Evolutionary conservation across 441 rosid species (phyloP).

Genomic region (Aquilaria agallochum): DNA sequence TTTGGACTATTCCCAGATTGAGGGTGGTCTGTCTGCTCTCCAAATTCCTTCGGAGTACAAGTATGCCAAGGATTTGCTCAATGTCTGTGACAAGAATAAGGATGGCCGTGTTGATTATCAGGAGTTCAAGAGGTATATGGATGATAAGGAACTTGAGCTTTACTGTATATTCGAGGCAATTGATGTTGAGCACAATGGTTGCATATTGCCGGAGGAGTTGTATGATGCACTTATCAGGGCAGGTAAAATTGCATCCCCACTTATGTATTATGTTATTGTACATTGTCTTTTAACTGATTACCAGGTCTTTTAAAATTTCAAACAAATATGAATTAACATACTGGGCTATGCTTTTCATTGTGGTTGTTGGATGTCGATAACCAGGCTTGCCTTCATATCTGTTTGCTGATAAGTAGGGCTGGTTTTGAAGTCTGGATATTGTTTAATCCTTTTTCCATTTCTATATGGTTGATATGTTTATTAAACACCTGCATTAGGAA

Average conservation of each 20-base stretch:
- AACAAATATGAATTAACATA: too few relatives aligned
- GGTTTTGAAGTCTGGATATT: too few relatives aligned
- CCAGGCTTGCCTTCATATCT: too few relatives aligned
- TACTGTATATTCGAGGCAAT: conserved; percentile 58
- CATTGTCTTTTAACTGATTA: background rate
- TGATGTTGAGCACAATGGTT: conserved; percentile 63
- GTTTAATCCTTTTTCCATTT: too few relatives aligned
- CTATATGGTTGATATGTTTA: too few relatives aligned
- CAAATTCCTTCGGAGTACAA: conserved; percentile 62
- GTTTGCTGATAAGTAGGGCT: too few relatives aligned
- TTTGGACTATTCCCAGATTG: conserved; percentile 62
- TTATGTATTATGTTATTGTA: background rate
- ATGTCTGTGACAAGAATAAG: conserved; percentile 47
- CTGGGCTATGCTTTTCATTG: too few relatives aligned
- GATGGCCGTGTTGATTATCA: conserved; percentile 63
- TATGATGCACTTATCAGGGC: conserved; percentile 62
- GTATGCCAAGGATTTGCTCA: conserved; percentile 54
- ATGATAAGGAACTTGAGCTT: conserved; percentile 60
- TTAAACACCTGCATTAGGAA: too few relatives aligned
- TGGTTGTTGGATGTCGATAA: too few relatives aligned
- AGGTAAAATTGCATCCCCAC: conserved; percentile 26
- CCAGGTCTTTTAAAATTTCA: too few relatives aligned
- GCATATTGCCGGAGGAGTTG: conserved; percentile 62
- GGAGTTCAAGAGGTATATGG: conserved; percentile 61
- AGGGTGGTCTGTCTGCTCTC: conserved; percentile 55